These are phyloP conservation scores for Bullera alba DNA, from an alignment of 768 basidiomycete genomes.

Conservation along the genomic window DNA sequence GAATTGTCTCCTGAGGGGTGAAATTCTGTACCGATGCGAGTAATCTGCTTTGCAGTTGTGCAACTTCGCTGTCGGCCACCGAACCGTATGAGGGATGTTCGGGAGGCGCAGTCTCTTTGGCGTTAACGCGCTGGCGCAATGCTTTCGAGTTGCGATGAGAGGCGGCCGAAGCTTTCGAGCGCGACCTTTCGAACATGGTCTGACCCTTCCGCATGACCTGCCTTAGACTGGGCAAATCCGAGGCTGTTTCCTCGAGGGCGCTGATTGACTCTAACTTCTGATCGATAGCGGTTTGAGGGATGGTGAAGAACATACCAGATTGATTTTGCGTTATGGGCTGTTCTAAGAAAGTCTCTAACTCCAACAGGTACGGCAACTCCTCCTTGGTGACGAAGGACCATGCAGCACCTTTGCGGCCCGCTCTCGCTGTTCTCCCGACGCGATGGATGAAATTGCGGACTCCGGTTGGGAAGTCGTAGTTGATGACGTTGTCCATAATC, in stretches of 20 bases:
- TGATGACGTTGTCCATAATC: slow-evolving; percentile 89
- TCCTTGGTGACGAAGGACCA: slow-evolving; percentile 84
- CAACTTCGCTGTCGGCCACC: slow-evolving; percentile 42
- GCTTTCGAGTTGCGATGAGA: slow-evolving; percentile 68
- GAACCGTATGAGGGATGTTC: slow-evolving; percentile 61
- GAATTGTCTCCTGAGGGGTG: slow-evolving; percentile 78
- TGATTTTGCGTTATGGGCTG: slow-evolving; percentile 48
- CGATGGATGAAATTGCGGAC: slow-evolving; percentile 91
- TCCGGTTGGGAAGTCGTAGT: slow-evolving; percentile 95
- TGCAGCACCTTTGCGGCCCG: slow-evolving; percentile 90
- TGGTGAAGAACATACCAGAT: slow-evolving; percentile 56
- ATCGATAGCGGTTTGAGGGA: slow-evolving; percentile 72
- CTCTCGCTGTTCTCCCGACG: slow-evolving; percentile 91
- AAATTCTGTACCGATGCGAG: slow-evolving; percentile 73
- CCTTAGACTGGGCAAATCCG: slow-evolving; percentile 57
- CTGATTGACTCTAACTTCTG: slow-evolving; percentile 71
- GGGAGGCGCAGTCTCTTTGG: too few relatives aligned
- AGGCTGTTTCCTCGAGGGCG: slow-evolving; percentile 46
- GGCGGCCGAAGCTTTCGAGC: not conserved
- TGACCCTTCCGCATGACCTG: slow-evolving; percentile 85
- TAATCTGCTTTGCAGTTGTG: slow-evolving; percentile 59
- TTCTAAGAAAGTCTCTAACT: slow-evolving; percentile 85
- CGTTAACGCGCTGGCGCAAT: too few relatives aligned
- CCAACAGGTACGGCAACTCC: slow-evolving; percentile 84
- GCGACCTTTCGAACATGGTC: slow-evolving; percentile 66